A percentile compares a stretch with the other conserved stretches of the same genome.
These are phyloP conservation scores for Fraxinus velutina DNA, from an alignment of 305 asterid species.

Conservation along the genomic window DNA sequence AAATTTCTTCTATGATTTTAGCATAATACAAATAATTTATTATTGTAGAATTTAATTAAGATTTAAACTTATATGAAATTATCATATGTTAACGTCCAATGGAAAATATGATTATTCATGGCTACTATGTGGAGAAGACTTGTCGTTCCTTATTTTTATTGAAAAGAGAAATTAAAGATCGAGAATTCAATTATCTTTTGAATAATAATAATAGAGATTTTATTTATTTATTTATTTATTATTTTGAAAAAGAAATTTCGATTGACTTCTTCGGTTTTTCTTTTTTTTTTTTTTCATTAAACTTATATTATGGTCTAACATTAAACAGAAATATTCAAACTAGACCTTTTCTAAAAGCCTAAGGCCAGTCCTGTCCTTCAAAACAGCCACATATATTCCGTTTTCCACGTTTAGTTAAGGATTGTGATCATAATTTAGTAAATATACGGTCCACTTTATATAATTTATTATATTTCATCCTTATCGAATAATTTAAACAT, in stretches of 20 bases:
- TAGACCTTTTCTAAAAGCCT: not conserved
- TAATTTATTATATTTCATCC: not conserved
- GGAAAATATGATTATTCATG: not conserved
- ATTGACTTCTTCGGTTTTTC: not conserved
- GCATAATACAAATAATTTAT: no score
- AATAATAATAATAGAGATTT: not conserved
- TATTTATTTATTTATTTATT: no score
- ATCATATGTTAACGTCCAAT: not conserved
- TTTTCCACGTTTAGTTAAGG: not conserved
- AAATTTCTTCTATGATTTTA: not conserved
- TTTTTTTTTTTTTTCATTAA: not conserved
- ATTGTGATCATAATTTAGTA: not conserved
- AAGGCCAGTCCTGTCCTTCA: not conserved
- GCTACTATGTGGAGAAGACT: not conserved
- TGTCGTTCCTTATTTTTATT: not conserved
- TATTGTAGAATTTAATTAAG: not conserved
- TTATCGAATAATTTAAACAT: not conserved
- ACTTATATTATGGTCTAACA: not conserved
- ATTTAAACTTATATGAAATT: not conserved
- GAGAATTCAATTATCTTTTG: no score
- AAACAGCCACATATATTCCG: not conserved
- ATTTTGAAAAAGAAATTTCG: not conserved
- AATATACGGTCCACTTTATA: not conserved
- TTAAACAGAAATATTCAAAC: not conserved
- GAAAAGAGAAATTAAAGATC: not conserved